Evolutionary conservation across 2,329 filamentous ascomycete genomes (phyloP), one percentile per base, ranked within the genome.

Genomic region (Cladosporium oxysporum): DNA sequence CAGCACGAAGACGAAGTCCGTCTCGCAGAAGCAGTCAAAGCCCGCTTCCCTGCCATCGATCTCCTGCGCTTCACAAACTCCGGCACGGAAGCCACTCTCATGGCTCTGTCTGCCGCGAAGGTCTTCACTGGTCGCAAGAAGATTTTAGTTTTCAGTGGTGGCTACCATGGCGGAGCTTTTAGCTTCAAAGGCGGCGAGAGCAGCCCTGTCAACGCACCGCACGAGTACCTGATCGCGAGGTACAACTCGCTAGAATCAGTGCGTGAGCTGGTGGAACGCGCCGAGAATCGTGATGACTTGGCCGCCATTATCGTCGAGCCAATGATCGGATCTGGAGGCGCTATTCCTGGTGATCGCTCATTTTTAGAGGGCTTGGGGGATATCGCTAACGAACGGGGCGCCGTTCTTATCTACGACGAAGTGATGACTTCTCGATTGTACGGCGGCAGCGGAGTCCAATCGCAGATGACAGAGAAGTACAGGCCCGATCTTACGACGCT

Each of bases 391-490:
- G 76, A 82, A 71, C 76, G 79, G 0, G 84, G 83, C 1, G 85
- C 85, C 0, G 66, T 91, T 0, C 83, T 92, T 69, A 87, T 92
- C 41, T 78, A 90, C 16, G 90, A 92, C 73, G 90, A 92, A 76
- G 89, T 91, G 6, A 89, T 90, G 84, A 90, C 88, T 0, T 88
- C 85, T 3, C 82, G 89, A 2, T 76, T 90, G 31, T 76, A 80
- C 21, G 78, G 79, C 1, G 77, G 81, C 7, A 88, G 89, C 16
- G 71, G 71, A 3, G 65, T 72, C 7, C 71, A 72, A 0, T 74
- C 87, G 3, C 80, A 82, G 6, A 71, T 75, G 2, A 67, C 77
- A 26, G 66, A 79, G 29, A 79, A 76, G 1, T 73, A 88, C 8
- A 78, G 76, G 2, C 87, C 88, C 0, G 89, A 91, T 71, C 74